Conservation (phyloP, 768 basidiomycete genomes). For the Coprinopsis cinerea region DNA sequence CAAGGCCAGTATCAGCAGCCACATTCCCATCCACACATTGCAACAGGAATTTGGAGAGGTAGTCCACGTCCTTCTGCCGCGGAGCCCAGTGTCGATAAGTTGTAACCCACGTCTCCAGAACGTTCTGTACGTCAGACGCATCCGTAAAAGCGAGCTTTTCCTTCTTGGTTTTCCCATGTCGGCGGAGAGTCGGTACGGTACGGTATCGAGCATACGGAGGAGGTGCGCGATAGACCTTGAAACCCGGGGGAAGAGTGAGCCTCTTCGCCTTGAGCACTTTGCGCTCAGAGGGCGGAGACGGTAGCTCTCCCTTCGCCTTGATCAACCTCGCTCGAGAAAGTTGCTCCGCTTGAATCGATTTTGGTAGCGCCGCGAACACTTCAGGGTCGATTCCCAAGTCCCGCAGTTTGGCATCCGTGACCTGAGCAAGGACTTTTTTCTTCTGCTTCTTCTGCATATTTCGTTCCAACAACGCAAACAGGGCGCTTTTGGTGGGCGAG, state of each 20-base stretch:
- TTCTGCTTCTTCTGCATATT: slow-evolving; percentile 11
- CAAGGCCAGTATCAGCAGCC: slow-evolving; percentile 56
- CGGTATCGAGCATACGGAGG: slow-evolving; percentile 51
- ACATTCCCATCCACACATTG: slow-evolving; percentile 53
- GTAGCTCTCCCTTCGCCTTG: slow-evolving; percentile 34
- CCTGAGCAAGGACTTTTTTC: slow-evolving; percentile 30
- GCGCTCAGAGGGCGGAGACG: slow-evolving; percentile 34
- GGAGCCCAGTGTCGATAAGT: slow-evolving; percentile 57
- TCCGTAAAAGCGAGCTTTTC: slow-evolving; percentile 57
- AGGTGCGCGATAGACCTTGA: slow-evolving; percentile 41
- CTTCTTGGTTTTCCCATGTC: slow-evolving; percentile 48
- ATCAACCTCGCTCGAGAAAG: slow-evolving; percentile 52
- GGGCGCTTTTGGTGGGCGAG: slow-evolving; percentile 25
- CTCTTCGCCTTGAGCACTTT: slow-evolving; percentile 53
- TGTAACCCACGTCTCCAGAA: slow-evolving; percentile 74
- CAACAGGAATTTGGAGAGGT: slow-evolving; percentile 67
- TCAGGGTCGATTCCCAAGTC: slow-evolving; percentile 68
- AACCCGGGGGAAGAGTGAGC: slow-evolving; percentile 32
- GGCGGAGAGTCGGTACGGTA: slow-evolving; percentile 47
- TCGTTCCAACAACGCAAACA: slow-evolving; percentile 25
- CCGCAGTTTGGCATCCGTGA: slow-evolving; percentile 52
- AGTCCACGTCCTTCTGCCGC: slow-evolving; percentile 66
- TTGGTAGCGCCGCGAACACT: slow-evolving; percentile 61
- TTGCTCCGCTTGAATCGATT: slow-evolving; percentile 67
- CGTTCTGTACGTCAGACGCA: slow-evolving; percentile 63